Percentiles rank a stretch among this genome's conserved stretches.
phyloP scores from a whole-genome alignment of 768 basidiomycete genomes.

The Boletus tylopilopsis region DNA sequence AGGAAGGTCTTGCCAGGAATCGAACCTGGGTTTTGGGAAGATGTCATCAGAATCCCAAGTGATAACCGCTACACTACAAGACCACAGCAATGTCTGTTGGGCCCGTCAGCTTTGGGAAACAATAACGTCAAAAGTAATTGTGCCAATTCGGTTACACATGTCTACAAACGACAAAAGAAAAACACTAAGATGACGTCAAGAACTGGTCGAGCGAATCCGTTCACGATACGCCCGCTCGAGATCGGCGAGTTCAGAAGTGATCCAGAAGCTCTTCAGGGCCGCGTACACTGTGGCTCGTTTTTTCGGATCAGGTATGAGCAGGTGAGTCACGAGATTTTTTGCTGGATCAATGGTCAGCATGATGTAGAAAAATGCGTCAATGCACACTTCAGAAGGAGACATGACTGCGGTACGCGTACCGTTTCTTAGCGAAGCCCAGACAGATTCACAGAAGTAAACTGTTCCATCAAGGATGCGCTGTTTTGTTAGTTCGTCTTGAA shows the following conservation, averaged over 20 bases:
- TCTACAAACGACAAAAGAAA: no score
- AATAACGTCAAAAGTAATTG: no score
- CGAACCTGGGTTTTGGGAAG: constrained; percentile 28
- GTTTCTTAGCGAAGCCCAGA: constrained; percentile 56
- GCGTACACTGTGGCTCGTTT: constrained; percentile 59
- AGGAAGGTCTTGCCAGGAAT: constrained; percentile 23
- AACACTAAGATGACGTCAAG: no score
- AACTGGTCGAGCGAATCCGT: constrained; percentile 37
- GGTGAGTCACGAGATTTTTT: constrained; percentile 49
- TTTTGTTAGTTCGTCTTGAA: constrained; percentile 62
- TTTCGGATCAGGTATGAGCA: constrained; percentile 56
- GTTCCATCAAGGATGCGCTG: constrained; percentile 62
- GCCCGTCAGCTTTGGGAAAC: no score
- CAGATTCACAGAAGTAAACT: constrained; percentile 48
- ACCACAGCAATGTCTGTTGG: constrained; percentile 3
- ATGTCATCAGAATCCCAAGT: constrained; percentile 25
- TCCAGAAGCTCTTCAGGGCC: constrained; percentile 67
- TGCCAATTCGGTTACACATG: no score
- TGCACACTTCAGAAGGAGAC: not conserved
- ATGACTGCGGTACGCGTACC: constrained; percentile 43
- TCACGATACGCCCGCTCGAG: constrained; percentile 59
- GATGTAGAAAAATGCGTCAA: not conserved
- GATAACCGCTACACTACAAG: constrained; percentile 30
- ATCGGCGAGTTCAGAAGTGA: constrained; percentile 54
- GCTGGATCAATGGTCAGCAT: constrained; percentile 34